Evolutionary conservation across 768 basidiomycete species (phyloP).

Genomic region (Coprinopsis marcescibilis): DNA sequence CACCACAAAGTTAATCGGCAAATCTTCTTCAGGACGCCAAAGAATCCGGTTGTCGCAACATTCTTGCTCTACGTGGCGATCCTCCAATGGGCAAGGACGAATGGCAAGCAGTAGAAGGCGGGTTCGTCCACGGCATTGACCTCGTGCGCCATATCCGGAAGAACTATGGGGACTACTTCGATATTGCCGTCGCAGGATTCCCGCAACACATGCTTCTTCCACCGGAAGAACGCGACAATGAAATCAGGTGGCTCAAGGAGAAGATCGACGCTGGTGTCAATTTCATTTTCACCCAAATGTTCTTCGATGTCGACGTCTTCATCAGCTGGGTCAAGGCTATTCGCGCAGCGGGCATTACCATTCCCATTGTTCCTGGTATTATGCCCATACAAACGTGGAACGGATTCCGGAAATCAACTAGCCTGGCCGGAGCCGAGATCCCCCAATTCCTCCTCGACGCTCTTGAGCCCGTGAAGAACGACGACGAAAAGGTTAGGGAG

Average conservation of each 20-base stretch:
- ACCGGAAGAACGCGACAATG: constrained; percentile 65
- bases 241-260: constrained; percentile 82
- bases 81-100: constrained; percentile 84
- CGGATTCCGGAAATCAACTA: constrained; percentile 82
- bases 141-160: constrained; percentile 84
- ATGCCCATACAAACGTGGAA: constrained; percentile 97
- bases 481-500: constrained; percentile 90
- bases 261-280: constrained; percentile 87
- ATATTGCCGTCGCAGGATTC: constrained; percentile 91
- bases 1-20: not conserved
- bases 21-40: constrained; percentile 69
- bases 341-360: constrained; percentile 78
- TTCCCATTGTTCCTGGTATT: constrained; percentile 91
- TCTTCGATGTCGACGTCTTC: constrained; percentile 91
- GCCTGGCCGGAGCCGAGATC: constrained; percentile 70
- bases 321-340: constrained; percentile 84
- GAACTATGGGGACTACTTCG: constrained; percentile 87
- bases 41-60: constrained; percentile 81
- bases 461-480: constrained; percentile 81
- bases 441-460: constrained; percentile 70
- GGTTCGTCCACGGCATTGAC: constrained; percentile 87
- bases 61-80: constrained; percentile 90
- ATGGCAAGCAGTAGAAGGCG: constrained; percentile 90
- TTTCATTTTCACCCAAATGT: constrained; percentile 99
- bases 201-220: constrained; percentile 77